These are phyloP conservation scores for Rhodosporidiobolus sp. DNA, from an alignment of 768 basidiomycete species.

Conservation along the genomic window DNA sequence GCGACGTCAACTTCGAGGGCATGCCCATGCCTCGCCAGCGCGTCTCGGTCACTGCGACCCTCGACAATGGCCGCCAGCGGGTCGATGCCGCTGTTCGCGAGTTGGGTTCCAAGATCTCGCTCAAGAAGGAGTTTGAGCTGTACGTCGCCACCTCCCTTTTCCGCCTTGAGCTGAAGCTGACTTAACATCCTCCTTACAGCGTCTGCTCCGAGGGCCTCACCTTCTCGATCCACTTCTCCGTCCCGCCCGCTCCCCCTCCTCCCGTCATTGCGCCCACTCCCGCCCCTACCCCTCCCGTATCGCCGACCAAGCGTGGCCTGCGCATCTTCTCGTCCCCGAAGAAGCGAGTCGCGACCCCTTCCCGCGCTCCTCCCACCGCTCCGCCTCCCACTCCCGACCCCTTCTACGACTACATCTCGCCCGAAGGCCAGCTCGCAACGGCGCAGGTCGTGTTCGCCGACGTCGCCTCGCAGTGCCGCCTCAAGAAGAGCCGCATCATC, in stretches of 20 bases:
- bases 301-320: conserved; percentile 56
- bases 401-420: conserved; percentile 74
- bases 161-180: background rate
- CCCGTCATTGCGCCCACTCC: conserved; percentile 50
- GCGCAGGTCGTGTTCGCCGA: conserved; percentile 87
- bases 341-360: conserved; percentile 46
- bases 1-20: conserved; percentile 67
- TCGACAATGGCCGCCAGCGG: conserved; percentile 96
- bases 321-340: conserved; percentile 52
- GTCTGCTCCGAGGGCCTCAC: conserved; percentile 93
- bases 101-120: conserved; percentile 60
- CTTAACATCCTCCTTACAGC: conserved; percentile 50
- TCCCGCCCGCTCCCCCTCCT: conserved; percentile 67
- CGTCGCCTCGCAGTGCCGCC: conserved; percentile 75
- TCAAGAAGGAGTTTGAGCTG: conserved; percentile 90
- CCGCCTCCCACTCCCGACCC: conserved; percentile 60
- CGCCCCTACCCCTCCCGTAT: conserved; percentile 60
- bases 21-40: conserved; percentile 74
- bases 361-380: conserved; percentile 37
- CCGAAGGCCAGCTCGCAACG: conserved; percentile 81
- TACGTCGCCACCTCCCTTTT: conserved; percentile 51
- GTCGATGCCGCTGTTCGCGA: conserved; percentile 67
- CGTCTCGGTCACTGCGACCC: conserved; percentile 74
- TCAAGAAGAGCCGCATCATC: conserved; percentile 74
- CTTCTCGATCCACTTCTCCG: conserved; percentile 83